Percentiles rank a stretch among this genome's conserved stretches.
These are phyloP conservation scores for Volvox africanus DNA, from an alignment of 139 green algal genomes.

Conservation along the genomic window DNA sequence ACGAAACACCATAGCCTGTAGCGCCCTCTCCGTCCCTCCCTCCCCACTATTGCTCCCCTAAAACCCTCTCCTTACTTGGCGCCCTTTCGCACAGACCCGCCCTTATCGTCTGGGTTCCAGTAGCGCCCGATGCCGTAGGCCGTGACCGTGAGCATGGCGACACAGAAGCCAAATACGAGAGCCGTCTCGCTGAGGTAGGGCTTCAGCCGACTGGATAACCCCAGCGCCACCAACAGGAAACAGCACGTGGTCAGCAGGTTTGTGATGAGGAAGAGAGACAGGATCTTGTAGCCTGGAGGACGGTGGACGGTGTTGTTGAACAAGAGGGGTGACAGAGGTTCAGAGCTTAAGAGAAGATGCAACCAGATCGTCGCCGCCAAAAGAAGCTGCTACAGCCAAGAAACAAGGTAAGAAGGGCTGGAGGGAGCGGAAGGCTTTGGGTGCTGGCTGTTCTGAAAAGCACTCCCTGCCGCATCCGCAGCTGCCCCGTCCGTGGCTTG, in stretches of 20 bases:
- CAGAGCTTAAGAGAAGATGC: no score
- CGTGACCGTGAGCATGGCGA: conserved; percentile 47
- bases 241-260: conserved; percentile 85
- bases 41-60: not conserved
- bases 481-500: no score
- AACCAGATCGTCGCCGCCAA: no score
- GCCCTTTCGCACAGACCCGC: conserved; percentile 34
- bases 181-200: conserved; percentile 50
- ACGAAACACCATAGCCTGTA: not conserved
- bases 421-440: no score
- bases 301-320: not conserved
- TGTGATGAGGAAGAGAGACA: conserved; percentile 84
- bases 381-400: no score
- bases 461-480: no score
- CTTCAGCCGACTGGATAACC: conserved; percentile 40
- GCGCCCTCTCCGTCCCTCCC: not conserved
- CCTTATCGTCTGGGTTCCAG: conserved; percentile 33
- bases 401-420: no score
- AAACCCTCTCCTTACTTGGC: conserved; percentile 37
- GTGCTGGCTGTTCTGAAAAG: no score
- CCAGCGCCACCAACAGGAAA: conserved; percentile 69
- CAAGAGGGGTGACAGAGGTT: not conserved
- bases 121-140: conserved; percentile 46
- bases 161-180: conserved; percentile 29
- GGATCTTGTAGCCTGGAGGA: conserved; percentile 57